phyloP scores from a whole-genome alignment of 345 rosid genomes.

The Lepidium didymum region DNA sequence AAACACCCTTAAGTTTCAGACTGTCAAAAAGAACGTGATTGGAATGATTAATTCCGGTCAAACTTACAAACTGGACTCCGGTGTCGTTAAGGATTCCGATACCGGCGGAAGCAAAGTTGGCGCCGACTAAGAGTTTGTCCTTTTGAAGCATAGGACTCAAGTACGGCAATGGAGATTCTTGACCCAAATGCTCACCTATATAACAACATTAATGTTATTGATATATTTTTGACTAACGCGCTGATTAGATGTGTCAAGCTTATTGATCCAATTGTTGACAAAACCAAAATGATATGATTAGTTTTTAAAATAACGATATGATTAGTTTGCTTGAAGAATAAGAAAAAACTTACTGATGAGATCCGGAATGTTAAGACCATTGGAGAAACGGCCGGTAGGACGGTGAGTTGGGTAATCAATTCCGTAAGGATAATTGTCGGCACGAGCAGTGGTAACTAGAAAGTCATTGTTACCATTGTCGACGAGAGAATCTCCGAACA shows the following conservation, averaged over 20 bases:
- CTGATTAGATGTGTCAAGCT: too few species aligned
- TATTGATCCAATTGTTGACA: too few species aligned
- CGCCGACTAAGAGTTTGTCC: constrained; percentile 59
- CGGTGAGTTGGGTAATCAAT: constrained; percentile 63
- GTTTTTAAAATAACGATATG: too few species aligned
- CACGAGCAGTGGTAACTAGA: constrained; percentile 70
- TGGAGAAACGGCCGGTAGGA: constrained; percentile 83
- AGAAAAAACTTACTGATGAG: constrained; percentile 44
- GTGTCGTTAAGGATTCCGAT: constrained; percentile 91
- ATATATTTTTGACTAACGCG: neutral
- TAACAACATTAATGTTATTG: neutral
- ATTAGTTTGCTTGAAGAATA: neutral
- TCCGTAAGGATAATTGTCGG: constrained; percentile 78
- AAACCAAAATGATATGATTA: too few species aligned
- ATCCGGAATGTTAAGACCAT: constrained; percentile 88
- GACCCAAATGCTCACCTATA: constrained; percentile 62
- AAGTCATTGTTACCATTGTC: constrained; percentile 77
- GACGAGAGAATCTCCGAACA: constrained; percentile 70
- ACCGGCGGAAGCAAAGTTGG: constrained; percentile 96
- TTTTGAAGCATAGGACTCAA: constrained; percentile 60
- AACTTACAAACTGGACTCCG: constrained; percentile 79
- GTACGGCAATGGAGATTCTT: constrained; percentile 68
- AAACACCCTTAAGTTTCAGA: neutral
- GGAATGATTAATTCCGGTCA: neutral
- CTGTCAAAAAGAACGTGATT: neutral